phyloP scores from a whole-genome alignment of 2,329 filamentous ascomycete genomes.

The Xylariaceae sp. region DNA sequence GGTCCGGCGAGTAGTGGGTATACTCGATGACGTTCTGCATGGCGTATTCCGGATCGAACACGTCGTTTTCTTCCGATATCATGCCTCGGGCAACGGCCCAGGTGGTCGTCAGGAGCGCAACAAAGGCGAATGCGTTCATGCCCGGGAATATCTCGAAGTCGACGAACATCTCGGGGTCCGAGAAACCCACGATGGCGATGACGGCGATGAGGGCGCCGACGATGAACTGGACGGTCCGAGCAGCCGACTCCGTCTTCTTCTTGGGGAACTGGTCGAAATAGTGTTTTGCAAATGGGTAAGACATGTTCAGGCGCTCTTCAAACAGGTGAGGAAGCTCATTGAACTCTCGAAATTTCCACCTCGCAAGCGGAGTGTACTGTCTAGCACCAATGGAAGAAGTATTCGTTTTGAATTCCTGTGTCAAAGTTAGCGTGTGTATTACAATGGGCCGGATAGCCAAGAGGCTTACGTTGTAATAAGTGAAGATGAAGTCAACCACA shows the following conservation, averaged over 20 bases:
- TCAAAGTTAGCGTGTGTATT: slow-evolving; percentile 11
- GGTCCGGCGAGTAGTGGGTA: slow-evolving; percentile 82
- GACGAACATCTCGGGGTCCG: slow-evolving; percentile 85
- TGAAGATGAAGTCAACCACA: slow-evolving; percentile 84
- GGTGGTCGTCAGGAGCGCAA: slow-evolving; percentile 72
- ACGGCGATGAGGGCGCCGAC: slow-evolving; percentile 81
- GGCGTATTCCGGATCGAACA: slow-evolving; percentile 88
- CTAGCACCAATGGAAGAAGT: slow-evolving; percentile 79
- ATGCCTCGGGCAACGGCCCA: slow-evolving; percentile 79
- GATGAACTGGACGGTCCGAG: slow-evolving; percentile 79
- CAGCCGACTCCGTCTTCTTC: slow-evolving; percentile 79
- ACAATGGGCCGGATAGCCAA: neutral
- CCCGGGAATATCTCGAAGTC: slow-evolving; percentile 87
- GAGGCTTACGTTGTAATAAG: slow-evolving; percentile 73
- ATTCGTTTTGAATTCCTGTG: slow-evolving; percentile 90
- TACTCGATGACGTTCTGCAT: slow-evolving; percentile 84
- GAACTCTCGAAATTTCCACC: slow-evolving; percentile 98
- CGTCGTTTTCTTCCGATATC: slow-evolving; percentile 78
- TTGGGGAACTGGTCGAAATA: slow-evolving; percentile 97
- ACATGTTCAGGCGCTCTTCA: slow-evolving; percentile 83
- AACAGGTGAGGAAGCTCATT: slow-evolving; percentile 94
- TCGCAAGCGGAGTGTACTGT: slow-evolving; percentile 84
- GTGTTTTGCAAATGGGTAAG: slow-evolving; percentile 82
- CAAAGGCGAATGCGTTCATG: slow-evolving; percentile 83
- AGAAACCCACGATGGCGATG: slow-evolving; percentile 72